Conservation (phyloP, 2,329 filamentous ascomycete species). For the Anthostomella pinea region DNA sequence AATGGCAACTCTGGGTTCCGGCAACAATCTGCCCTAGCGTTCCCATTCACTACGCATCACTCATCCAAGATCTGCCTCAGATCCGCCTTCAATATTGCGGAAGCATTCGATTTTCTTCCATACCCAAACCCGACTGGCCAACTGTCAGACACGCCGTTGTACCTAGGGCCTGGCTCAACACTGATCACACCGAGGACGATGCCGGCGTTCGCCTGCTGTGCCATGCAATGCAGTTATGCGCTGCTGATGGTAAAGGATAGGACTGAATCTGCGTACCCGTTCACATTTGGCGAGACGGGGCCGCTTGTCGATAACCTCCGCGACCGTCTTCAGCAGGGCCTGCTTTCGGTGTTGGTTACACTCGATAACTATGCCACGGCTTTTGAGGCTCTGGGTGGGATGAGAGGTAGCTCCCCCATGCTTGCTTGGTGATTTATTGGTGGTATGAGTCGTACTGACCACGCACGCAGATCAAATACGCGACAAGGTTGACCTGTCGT, state of each 20-base stretch:
- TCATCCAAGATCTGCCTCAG: slow-evolving; percentile 49
- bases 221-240: slow-evolving; percentile 45
- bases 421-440: background rate
- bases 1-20: too few species aligned
- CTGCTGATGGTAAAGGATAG: slow-evolving; percentile 42
- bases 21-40: slow-evolving; percentile 18
- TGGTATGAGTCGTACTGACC: slow-evolving; percentile 5
- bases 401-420: slow-evolving; percentile 36
- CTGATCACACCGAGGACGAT: slow-evolving; percentile 42
- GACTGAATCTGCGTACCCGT: slow-evolving; percentile 36
- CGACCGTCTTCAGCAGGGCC: slow-evolving; percentile 38
- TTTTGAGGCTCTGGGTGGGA: slow-evolving; percentile 44
- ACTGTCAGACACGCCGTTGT: slow-evolving; percentile 32
- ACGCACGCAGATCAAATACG: slow-evolving; percentile 28
- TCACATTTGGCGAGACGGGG: slow-evolving; percentile 18
- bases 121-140: slow-evolving; percentile 42
- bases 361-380: slow-evolving; percentile 43
- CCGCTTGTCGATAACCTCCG: slow-evolving; percentile 36
- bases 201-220: slow-evolving; percentile 44
- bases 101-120: slow-evolving; percentile 43
- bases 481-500: slow-evolving; percentile 28
- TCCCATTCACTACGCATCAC: slow-evolving; percentile 45
- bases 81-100: slow-evolving; percentile 46
- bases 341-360: slow-evolving; percentile 40
- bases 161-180: slow-evolving; percentile 35